Conservation (phyloP, 2,329 filamentous ascomycete genomes). For the Venturiaceae sp. region DNA sequence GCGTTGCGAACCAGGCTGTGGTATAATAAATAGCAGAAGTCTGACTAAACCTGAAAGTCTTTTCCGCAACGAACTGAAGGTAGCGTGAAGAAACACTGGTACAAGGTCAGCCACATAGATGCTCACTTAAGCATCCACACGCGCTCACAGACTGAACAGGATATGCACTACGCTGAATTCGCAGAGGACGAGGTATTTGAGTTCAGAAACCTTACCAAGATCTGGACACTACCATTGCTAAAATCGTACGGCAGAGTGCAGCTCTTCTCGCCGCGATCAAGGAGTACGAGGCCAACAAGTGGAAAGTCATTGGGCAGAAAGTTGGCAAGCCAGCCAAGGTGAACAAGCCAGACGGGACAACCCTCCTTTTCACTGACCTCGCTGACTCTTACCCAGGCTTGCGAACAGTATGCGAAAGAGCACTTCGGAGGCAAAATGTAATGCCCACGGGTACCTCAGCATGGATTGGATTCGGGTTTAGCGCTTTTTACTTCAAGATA, state of each 20-base stretch:
- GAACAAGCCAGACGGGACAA: constrained; percentile 8
- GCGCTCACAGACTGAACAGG: constrained; percentile 39
- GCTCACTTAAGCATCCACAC: not conserved
- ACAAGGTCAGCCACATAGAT: constrained; percentile 68
- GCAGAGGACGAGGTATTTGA: constrained; percentile 77
- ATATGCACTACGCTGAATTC: constrained; percentile 99
- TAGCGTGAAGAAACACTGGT: constrained; percentile 99
- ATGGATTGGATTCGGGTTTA: constrained; percentile 21
- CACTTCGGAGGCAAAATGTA: constrained; percentile 58
- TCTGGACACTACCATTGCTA: not conserved
- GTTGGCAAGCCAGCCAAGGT: constrained; percentile 97
- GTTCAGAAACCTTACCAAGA: not conserved
- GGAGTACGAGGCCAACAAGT: constrained; percentile 97
- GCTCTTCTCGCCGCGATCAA: constrained; percentile 89
- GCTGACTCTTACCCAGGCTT: constrained; percentile 44
- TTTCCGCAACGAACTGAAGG: constrained; percentile 92
- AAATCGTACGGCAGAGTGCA: constrained; percentile 46
- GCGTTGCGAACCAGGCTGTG: constrained; percentile 12
- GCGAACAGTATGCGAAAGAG: constrained; percentile 92
- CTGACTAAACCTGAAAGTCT: too few relatives aligned
- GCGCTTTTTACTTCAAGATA: constrained; percentile 25
- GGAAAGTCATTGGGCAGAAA: constrained; percentile 95
- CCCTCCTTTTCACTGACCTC: not conserved
- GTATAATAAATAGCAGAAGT: too few relatives aligned
- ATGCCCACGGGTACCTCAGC: not conserved